Percentiles rank a stretch among this genome's conserved stretches.
Evolutionary conservation across 768 basidiomycete genomes (phyloP).

Genomic region (Tylopilus plumbeoviolaceoides): DNA sequence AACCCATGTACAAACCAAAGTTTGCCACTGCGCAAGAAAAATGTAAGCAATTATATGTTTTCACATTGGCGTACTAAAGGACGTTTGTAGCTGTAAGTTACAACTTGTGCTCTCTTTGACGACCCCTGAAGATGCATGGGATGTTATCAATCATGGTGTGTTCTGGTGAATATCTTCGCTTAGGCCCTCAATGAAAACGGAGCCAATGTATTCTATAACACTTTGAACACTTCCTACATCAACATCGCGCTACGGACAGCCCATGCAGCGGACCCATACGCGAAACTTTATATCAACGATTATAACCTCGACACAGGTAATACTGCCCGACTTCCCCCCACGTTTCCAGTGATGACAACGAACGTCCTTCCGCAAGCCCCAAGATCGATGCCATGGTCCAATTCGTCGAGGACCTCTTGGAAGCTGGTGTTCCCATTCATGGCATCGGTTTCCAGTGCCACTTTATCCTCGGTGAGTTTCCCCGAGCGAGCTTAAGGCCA

Average conservation of each 20-base stretch:
- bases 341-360: background rate
- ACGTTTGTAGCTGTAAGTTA: slow-evolving; percentile 10
- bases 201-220: slow-evolving; percentile 48
- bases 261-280: slow-evolving; percentile 26
- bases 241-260: slow-evolving; percentile 42
- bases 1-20: slow-evolving; percentile 12
- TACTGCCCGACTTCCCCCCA: background rate
- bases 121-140: slow-evolving; percentile 15
- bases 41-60: slow-evolving; percentile 3
- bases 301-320: slow-evolving; percentile 27
- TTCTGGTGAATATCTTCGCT: background rate
- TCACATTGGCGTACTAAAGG: background rate
- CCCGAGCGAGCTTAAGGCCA: slow-evolving; percentile 38
- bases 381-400: slow-evolving; percentile 48
- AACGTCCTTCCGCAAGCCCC: slow-evolving; percentile 1
- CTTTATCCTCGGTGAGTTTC: slow-evolving; percentile 56
- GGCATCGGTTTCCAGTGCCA: slow-evolving; percentile 62
- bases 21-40: slow-evolving; percentile 9
- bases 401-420: slow-evolving; percentile 46
- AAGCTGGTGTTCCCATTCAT: slow-evolving; percentile 49
- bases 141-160: slow-evolving; percentile 16
- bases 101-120: background rate
- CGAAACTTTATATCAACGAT: slow-evolving; percentile 33
- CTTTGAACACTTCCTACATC: slow-evolving; percentile 47
- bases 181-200: slow-evolving; percentile 54